Evolutionary conservation across 345 rosid genomes (phyloP), one percentile per base, ranked within the genome.

Genomic region (Abelmoschus esculentus): DNA sequence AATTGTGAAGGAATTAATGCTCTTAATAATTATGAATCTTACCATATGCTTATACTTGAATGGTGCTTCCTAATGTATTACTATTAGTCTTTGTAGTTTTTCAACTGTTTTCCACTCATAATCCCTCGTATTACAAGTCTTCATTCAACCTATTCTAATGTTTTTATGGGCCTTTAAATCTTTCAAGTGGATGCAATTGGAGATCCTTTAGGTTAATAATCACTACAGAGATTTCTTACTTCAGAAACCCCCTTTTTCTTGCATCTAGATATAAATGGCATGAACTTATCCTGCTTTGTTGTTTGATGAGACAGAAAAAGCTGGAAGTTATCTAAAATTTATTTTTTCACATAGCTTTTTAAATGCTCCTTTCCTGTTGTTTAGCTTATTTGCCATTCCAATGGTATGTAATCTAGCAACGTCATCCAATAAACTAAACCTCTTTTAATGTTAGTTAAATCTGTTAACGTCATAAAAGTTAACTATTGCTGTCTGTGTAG

Each of bases 151-250:
- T 60, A 15, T 9, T 57, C 6, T 60, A 32, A 60, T 14, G 40
- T 59, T 59, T 31, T 58, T 28, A 58, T 6, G 62, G 17, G 38
- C 62, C 32, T 58, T 13, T 13, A 29, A 34, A 28, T 58, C 62
- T 29, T 29, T 58, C 38, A 58, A 32, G 15, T 29, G 40, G 63
- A 59, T 59, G 63, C 6, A 31, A 22, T 56, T 14, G 19, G 11
- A 59, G 63, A 15, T 59, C 34, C 38, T 52, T 58, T 58, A 29
- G 62, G 64, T 44, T 31, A 60, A 60, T 60, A 60, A 60, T 60
- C 64, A 32, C 42, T 60, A 4, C 64, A 15, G 5, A 60, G 19
- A 17, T 31, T 61, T 19, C 65, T 15, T 61, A 17, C 26, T 61
- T 61, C 44, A 32, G 12, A n/a, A 15, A n/a, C 26, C 14, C 46